Base-by-base conservation (phyloP, 371 early-diverging fungal genomes). In the Rhizopus delemar region DNA sequence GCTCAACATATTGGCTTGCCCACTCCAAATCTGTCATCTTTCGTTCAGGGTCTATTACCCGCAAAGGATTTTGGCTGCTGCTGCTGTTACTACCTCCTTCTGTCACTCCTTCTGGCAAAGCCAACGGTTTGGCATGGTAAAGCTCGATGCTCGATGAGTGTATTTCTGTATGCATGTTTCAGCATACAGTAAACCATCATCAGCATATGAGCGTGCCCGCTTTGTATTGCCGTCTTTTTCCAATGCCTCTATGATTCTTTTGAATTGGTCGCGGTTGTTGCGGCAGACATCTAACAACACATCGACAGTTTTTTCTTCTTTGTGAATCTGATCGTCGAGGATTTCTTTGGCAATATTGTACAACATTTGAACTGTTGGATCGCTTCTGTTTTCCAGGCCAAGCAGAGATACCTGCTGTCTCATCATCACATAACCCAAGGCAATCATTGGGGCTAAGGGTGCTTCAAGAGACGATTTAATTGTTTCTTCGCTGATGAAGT, bases 171-270 rank as follows among this genome's bases (percentile, higher is more conserved):
- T 53, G 48, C 48, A 60, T 53, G 53, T 53, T 46, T 46, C 34
- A 46, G 22, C 46, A 41, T 60, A 49, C 6, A 53, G n/a, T 36
- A 51, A 32, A 29, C 53, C 46, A 53, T 59, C 53, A 8, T 52
- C 32, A 38, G 59, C 59, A 41, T 59, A 59, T 31, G 43, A 22
- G 31, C 51, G 52, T 46, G 36, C 48, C 28, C 49, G 38, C 51
- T 62, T 62, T 45, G 39, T 15, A 46, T 51, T 56, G 11, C 51
- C 62, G 32, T 62, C 56, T 36, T 56, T 28, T 50, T 56, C 62
- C 36, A 59, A 15, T 39, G 59, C 59, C 31, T 59, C 53, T 38
- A 53, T 12, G 28, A 59, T 53, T 59, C 59, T 41, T 53, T 59
- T 59, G 28, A 36, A 53, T 35, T 53, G 59, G 48, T 53, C 51